These are phyloP conservation scores for Globisporangium radiosum DNA, from an alignment of 352 stramenopile genomes.

Conservation along the genomic window DNA sequence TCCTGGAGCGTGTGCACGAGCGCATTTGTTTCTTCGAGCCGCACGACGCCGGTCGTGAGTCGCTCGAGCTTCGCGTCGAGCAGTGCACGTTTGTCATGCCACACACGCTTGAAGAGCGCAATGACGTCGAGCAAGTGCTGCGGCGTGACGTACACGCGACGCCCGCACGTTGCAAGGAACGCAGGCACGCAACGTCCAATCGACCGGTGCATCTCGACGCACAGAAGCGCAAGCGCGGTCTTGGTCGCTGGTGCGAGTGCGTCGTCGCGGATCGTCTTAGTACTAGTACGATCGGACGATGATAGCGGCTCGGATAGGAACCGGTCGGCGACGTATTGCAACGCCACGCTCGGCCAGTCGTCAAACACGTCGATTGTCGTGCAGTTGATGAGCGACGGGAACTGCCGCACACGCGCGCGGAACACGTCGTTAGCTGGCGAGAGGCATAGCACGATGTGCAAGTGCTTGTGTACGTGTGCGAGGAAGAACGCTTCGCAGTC, in stretches of 20 bases:
- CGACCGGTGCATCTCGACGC: conserved; percentile 50
- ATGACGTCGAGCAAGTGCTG: conserved; percentile 91
- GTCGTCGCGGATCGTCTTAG: background rate
- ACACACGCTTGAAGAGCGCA: conserved; percentile 73
- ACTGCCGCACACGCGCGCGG: conserved; percentile 81
- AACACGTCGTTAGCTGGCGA: conserved; percentile 80
- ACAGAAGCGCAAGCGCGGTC: conserved; percentile 30
- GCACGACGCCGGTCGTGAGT: conserved; percentile 56
- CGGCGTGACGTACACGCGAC: conserved; percentile 62
- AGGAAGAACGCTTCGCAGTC: conserved; percentile 82
- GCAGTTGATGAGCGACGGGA: conserved; percentile 91
- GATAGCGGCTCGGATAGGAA: conserved; percentile 23
- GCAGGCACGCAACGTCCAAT: conserved; percentile 12
- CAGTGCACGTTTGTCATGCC: conserved; percentile 37
- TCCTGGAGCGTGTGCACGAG: conserved; percentile 55
- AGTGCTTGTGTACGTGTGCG: conserved; percentile 61
- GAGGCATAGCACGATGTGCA: conserved; percentile 92
- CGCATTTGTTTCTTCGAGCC: conserved; percentile 66
- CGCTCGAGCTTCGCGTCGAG: conserved; percentile 47
- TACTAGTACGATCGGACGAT: background rate
- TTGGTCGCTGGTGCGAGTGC: conserved; percentile 11
- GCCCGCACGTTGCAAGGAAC: conserved; percentile 30
- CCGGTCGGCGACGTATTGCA: conserved; percentile 78
- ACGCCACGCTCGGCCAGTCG: conserved; percentile 84
- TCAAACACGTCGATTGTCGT: conserved; percentile 93